Conservation (phyloP, 129 eudicot genomes). For the Mikania micrantha region DNA sequence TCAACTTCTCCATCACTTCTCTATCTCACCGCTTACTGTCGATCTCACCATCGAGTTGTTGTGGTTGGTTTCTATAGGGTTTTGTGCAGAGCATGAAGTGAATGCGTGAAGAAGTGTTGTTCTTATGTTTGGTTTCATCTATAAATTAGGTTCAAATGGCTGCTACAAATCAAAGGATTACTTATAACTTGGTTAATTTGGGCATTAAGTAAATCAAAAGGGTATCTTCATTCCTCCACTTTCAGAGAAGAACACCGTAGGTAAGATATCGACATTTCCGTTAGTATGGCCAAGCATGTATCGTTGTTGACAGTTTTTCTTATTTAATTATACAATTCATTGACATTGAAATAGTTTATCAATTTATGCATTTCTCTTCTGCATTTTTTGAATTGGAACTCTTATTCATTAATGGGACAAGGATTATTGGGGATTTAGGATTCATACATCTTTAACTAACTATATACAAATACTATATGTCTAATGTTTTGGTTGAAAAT, state of each 20-base stretch:
- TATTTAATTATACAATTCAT: background rate
- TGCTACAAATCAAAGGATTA: too few species aligned
- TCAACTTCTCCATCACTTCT: too few species aligned
- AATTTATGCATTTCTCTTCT: background rate
- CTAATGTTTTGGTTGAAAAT: too few species aligned
- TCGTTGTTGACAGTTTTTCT: background rate
- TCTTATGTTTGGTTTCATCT: too few species aligned
- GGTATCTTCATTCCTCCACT: slow-evolving; percentile 97
- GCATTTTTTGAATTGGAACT: background rate
- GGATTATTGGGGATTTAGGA: background rate
- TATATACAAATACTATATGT: background rate
- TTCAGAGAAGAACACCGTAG: slow-evolving; percentile 97
- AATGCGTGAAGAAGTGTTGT: too few species aligned
- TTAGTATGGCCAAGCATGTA: background rate
- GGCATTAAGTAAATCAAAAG: too few species aligned
- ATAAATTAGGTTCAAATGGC: too few species aligned
- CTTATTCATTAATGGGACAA: background rate
- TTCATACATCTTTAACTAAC: background rate
- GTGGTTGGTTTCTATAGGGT: too few species aligned
- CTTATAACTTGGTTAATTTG: too few species aligned
- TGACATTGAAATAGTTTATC: background rate
- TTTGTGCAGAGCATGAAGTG: too few species aligned
- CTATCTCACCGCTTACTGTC: too few species aligned
- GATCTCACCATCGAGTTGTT: too few species aligned
- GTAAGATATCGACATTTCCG: slow-evolving; percentile 24